These are phyloP conservation scores for Kazachstania sp. DNA, from an alignment of 1,139 yeast genomes.

Conservation along the genomic window DNA sequence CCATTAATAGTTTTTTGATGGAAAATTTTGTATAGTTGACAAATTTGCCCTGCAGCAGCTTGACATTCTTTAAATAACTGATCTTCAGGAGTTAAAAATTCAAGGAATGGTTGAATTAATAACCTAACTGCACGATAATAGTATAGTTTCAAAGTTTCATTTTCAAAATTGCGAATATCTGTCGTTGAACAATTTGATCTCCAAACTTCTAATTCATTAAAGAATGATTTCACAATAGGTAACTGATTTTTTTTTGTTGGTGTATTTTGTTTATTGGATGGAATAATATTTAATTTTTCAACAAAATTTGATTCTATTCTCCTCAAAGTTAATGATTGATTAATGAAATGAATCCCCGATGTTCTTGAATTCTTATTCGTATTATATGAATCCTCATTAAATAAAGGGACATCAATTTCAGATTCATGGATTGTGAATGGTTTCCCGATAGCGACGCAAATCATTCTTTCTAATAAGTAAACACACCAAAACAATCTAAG, in stretches of 20 bases:
- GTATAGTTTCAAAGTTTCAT: slow-evolving; percentile 44
- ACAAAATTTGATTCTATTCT: slow-evolving; percentile 50
- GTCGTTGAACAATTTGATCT: slow-evolving; percentile 37
- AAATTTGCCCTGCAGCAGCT: slow-evolving; percentile 56
- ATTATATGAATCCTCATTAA: slow-evolving; percentile 26
- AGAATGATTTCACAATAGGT: slow-evolving; percentile 38
- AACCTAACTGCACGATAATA: slow-evolving; percentile 49
- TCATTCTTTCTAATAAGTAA: slow-evolving; percentile 46
- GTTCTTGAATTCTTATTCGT: slow-evolving; percentile 12
- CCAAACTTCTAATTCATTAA: slow-evolving; percentile 44
- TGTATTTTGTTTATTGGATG: slow-evolving; percentile 17
- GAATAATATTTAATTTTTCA: slow-evolving; percentile 39
- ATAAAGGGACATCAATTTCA: slow-evolving; percentile 43
- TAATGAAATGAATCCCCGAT: slow-evolving; percentile 40
- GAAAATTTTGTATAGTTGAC: slow-evolving; percentile 48
- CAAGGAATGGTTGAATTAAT: slow-evolving; percentile 50
- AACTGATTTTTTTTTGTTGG: slow-evolving; percentile 29
- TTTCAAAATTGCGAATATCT: slow-evolving; percentile 37
- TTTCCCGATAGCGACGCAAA: slow-evolving; percentile 48
- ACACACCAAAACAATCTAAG: slow-evolving; percentile 53
- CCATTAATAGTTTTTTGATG: slow-evolving; percentile 51
- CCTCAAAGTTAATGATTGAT: slow-evolving; percentile 44
- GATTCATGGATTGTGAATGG: slow-evolving; percentile 42
- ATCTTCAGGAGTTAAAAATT: slow-evolving; percentile 48
- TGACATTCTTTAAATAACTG: slow-evolving; percentile 51